Evolutionary conservation across 2,329 filamentous ascomycete species (phyloP).

Genomic region (Penicillium sp.): DNA sequence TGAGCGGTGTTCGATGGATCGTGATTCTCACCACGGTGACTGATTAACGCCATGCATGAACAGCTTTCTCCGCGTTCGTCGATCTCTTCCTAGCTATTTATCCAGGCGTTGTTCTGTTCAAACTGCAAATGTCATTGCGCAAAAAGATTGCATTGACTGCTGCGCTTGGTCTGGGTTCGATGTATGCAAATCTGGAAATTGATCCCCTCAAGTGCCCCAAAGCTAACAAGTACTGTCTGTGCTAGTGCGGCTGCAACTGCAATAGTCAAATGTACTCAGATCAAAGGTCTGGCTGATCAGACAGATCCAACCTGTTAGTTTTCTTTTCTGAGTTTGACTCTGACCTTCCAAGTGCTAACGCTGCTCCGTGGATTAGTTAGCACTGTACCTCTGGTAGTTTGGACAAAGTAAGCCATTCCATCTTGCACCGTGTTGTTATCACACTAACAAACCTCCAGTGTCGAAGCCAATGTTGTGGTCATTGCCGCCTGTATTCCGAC

Average conservation of each 20-base stretch:
- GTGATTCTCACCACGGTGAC: too few relatives aligned
- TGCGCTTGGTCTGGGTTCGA: constrained; percentile 25
- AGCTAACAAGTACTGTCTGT: not conserved
- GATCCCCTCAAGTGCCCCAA: not conserved
- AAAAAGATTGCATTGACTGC: constrained; percentile 26
- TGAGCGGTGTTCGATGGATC: constrained; percentile 16
- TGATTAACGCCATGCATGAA: not conserved
- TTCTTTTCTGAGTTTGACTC: not conserved
- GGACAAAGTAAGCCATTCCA: constrained; percentile 40
- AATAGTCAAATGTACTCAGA: constrained; percentile 30
- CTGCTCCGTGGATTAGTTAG: constrained; percentile 22
- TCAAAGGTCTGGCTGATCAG: constrained; percentile 26
- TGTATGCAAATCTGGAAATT: constrained; percentile 15
- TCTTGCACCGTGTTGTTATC: not conserved
- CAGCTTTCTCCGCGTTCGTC: constrained; percentile 28
- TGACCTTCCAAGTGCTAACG: not conserved
- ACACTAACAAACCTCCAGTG: constrained; percentile 11
- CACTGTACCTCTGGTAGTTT: constrained; percentile 44
- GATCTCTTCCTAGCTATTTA: constrained; percentile 31
- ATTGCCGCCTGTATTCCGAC: constrained; percentile 37
- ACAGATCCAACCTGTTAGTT: constrained; percentile 34
- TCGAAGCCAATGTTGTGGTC: constrained; percentile 34
- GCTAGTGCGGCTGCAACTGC: constrained; percentile 30
- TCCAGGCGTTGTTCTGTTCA: constrained; percentile 25
- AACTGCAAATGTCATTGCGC: constrained; percentile 25